Evolutionary conservation across 2,329 filamentous ascomycete species (phyloP), one percentile per base, ranked within the genome.

Genomic region (Colletotrichum truncatum): DNA sequence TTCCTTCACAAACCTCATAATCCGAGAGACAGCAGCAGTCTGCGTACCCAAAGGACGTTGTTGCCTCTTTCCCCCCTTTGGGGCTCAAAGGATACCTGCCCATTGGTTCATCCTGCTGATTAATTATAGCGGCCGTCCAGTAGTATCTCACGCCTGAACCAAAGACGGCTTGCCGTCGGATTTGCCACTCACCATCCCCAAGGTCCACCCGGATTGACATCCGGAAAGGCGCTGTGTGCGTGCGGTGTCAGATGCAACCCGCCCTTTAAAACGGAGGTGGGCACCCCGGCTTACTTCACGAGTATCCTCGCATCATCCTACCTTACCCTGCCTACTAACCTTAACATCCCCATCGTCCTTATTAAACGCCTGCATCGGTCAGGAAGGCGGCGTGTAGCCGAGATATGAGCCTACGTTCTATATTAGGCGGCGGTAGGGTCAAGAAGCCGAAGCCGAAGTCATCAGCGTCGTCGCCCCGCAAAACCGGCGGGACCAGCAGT

Each of bases 381-480:
- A 52, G 14, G 43, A 36, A 61, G 60, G 3, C 60, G 69, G 36
- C 38, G 54, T 25, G 16, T 18, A 11, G 16, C 10, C 56, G 23
- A 45, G 18, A 48, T 6, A 66, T 66, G 64, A 77, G 72, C 26
- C 70, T 81, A 51, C 75, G 73, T 8, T 78, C 79, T 2, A 79
- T 81, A 58, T 69, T 81, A 3, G 78, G 79, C 18, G 74, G 77
- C 12, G 73, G 70, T 23, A 75, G 79, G 26, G 71, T 81, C 10
- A 73, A 61, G 25, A 81, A 81, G 58, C 66, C 62, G 36, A 62
- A 55, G 52, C 68, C 26, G 55, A 70, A 58, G 48, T 59, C 41
- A n/a, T 60, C 69, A 59, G 68, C 70, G 4, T 64, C 70, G n/a
- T 70, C 74, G 6, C 71, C 71, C 8, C 72, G 69, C 49, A 73